phyloP scores from a whole-genome alignment of 768 basidiomycete genomes.

The Tylopilus balloui region DNA sequence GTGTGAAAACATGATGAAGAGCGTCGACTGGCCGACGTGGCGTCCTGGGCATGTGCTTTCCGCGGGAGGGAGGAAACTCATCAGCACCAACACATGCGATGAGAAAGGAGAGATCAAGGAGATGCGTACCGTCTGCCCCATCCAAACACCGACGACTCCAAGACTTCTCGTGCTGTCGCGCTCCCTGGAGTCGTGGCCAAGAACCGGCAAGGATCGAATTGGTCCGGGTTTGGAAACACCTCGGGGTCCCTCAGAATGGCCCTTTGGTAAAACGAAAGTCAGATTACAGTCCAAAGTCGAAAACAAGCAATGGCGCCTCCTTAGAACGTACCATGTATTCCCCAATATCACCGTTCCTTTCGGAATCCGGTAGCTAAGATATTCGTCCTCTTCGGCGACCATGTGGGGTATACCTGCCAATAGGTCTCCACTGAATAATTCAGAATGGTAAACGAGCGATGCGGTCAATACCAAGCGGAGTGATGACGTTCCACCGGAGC shows the following conservation, averaged over 20 bases:
- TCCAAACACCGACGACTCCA: background rate
- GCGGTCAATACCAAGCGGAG: slow-evolving; percentile 6
- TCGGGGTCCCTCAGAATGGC: slow-evolving; percentile 18
- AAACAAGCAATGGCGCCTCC: background rate
- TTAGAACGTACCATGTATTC: slow-evolving; percentile 6
- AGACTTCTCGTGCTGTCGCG: background rate
- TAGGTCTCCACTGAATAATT: background rate
- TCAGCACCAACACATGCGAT: background rate
- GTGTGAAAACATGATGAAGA: background rate
- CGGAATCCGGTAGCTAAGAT: slow-evolving; percentile 23
- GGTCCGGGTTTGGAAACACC: slow-evolving; percentile 18
- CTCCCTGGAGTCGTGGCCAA: background rate
- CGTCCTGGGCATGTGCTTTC: slow-evolving; percentile 2
- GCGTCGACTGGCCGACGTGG: slow-evolving; percentile 1
- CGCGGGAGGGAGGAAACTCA: background rate
- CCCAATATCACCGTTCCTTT: background rate
- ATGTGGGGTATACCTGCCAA: slow-evolving; percentile 36
- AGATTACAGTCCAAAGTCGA: background rate
- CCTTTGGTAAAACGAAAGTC: slow-evolving; percentile 12
- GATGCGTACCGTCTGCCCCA: slow-evolving; percentile 1
- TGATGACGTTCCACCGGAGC: slow-evolving; percentile 8
- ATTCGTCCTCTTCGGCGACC: slow-evolving; percentile 28
- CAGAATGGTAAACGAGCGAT: background rate
- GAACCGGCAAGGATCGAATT: slow-evolving; percentile 21
- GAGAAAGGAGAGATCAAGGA: background rate